Evolutionary conservation across 139 green algal species (phyloP), one percentile per base, ranked within the genome.

Genomic region (Coccomyxa sp.): DNA sequence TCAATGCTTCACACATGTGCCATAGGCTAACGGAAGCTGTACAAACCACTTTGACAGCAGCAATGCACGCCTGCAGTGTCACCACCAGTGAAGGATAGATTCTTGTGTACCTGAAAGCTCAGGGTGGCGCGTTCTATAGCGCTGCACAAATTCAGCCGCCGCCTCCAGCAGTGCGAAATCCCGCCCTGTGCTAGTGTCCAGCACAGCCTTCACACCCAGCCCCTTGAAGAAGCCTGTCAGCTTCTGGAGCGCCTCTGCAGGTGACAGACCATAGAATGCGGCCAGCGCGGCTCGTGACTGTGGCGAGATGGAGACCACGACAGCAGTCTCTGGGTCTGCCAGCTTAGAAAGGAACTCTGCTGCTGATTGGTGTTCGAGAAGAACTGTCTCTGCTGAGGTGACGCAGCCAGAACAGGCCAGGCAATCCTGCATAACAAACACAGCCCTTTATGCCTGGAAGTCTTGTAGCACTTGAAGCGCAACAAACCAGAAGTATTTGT

Each of bases 321-420:
- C 96, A 0, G 81, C 83, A 9, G 83, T 74, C 10, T 58, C 21
- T 9, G 25, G 25, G 51, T 89, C 75, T 15, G 58, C 30, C 58
- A 92, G 80, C 13, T 79, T 68, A 27, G 76, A 66, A 30, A 82
- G 63, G 59, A 95, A 81, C 87, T 99, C 94, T 16, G 89, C 91
- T 1, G 85, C 83, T 80, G 89, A 95, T 87, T 99, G 97, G 75
- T 97, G 91, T 90, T 99, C 88, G 81, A 99, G 88, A 83, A 99
- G 89, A 58, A 99, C 92, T 0, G 95, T 98, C 89, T 99, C 95
- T 17, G 96, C 96, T 13, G 90, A 94, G 13, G 97, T 99, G 27
- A 99, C 91, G 88, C 97, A 99, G n/a, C 97, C 97, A 71, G 87
- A 95, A 92, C 96, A 99, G 13, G 97, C 97, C 66, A 99, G 86